Evolutionary conservation across 495 filamentous ascomycete species (phyloP).

Genomic region (Aspergillus incahuasiensis): DNA sequence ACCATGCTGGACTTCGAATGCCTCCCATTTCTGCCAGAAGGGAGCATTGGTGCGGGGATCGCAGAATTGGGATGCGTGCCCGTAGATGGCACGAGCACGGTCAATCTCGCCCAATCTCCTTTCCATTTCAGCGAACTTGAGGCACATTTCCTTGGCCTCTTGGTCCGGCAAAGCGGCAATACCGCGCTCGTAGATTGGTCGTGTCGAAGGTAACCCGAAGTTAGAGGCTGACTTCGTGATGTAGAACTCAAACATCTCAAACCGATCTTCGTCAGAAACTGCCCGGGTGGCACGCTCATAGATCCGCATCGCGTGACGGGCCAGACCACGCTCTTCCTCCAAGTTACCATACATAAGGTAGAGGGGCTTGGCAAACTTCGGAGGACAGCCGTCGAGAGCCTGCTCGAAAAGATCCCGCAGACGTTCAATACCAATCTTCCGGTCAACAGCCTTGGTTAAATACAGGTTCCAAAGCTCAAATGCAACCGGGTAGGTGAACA

Average conservation of each 20-base stretch:
- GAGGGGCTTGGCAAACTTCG: constrained; percentile 91
- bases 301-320: constrained; percentile 97
- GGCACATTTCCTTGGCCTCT: constrained; percentile 95
- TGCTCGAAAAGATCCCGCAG: constrained; percentile 96
- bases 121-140: constrained; percentile 99
- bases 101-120: constrained; percentile 94
- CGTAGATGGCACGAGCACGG: constrained; percentile 89
- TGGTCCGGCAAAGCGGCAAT: constrained; percentile 88
- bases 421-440: constrained; percentile 90
- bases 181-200: constrained; percentile 93
- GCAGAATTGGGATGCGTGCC: constrained; percentile 94
- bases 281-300: constrained; percentile 96
- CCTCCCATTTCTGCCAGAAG: constrained; percentile 97
- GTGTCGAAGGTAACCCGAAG: constrained; percentile 92
- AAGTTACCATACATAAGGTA: constrained; percentile 99
- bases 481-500: constrained; percentile 95
- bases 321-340: constrained; percentile 92
- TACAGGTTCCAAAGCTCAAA: constrained; percentile 99
- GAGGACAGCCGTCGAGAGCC: constrained; percentile 88
- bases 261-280: constrained; percentile 89
- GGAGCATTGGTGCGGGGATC: constrained; percentile 83
- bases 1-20: constrained; percentile 93
- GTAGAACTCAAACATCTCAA: constrained; percentile 99
- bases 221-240: constrained; percentile 98
- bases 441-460: constrained; percentile 92